These are phyloP conservation scores for Alectoria sarmentosa DNA, from an alignment of 495 filamentous ascomycete genomes.

Conservation along the genomic window DNA sequence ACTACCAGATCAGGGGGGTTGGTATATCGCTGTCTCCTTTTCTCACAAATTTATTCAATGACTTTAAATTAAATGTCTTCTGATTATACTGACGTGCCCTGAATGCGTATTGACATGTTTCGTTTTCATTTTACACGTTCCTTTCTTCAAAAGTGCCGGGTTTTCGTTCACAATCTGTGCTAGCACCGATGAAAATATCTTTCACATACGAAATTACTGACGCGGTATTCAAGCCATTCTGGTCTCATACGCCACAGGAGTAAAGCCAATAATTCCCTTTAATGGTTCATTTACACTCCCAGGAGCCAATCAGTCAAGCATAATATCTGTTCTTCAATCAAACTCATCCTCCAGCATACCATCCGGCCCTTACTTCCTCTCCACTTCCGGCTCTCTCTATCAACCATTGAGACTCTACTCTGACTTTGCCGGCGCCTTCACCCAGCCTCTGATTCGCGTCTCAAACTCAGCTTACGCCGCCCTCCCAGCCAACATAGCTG, in stretches of 20 bases:
- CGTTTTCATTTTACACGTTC: neutral
- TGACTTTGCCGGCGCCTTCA: conserved; percentile 42
- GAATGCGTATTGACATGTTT: neutral
- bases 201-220: neutral
- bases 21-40: neutral
- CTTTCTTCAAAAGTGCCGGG: too few relatives aligned
- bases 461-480: conserved; percentile 31
- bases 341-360: conserved; percentile 26
- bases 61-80: neutral
- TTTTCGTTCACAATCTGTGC: neutral
- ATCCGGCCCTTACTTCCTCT: conserved; percentile 43
- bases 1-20: neutral
- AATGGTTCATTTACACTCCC: conserved; percentile 10
- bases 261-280: neutral
- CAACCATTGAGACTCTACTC: conserved; percentile 44
- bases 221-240: conserved; percentile 6
- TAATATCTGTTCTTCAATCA: neutral
- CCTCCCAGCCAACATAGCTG: conserved; percentile 37
- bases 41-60: neutral
- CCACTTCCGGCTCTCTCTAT: conserved; percentile 34
- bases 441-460: conserved; percentile 22
- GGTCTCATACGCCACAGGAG: neutral
- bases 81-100: neutral
- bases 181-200: neutral
- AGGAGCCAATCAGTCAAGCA: neutral